A percentile compares a stretch with the other conserved stretches of the same genome.
Conservation (phyloP, 2,329 filamentous ascomycete genomes). For the Phialophora tarda region DNA sequence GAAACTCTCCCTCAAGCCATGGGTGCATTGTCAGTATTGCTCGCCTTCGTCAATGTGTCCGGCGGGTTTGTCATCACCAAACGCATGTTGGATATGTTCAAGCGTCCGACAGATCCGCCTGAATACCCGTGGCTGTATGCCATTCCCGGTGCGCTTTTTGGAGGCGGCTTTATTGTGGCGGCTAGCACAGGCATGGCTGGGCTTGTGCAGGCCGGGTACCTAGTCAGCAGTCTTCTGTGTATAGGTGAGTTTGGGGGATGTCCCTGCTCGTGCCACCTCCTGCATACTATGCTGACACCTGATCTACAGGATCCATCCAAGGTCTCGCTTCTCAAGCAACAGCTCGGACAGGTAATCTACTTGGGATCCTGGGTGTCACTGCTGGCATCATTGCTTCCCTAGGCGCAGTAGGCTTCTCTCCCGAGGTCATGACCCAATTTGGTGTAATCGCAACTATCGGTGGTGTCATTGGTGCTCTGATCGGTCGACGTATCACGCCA, state of each 20-base stretch:
- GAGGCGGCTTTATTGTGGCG: slow-evolving; percentile 79
- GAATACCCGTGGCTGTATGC: slow-evolving; percentile 90
- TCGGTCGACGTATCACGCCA: slow-evolving; percentile 84
- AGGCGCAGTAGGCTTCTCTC: slow-evolving; percentile 77
- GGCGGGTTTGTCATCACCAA: slow-evolving; percentile 92
- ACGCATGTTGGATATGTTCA: slow-evolving; percentile 92
- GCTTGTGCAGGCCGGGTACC: slow-evolving; percentile 83
- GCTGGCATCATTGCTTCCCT: slow-evolving; percentile 84
- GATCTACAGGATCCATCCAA: slow-evolving; percentile 65
- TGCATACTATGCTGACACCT: neutral
- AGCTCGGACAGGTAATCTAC: slow-evolving; percentile 80
- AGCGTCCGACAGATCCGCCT: slow-evolving; percentile 79
- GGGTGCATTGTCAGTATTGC: slow-evolving; percentile 77
- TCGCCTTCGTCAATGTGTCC: slow-evolving; percentile 87
- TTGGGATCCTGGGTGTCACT: slow-evolving; percentile 83
- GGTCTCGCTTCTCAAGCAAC: slow-evolving; percentile 81
- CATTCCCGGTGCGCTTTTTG: slow-evolving; percentile 76
- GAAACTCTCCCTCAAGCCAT: slow-evolving; percentile 79
- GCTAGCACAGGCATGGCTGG: slow-evolving; percentile 81
- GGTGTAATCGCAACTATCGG: slow-evolving; percentile 75
- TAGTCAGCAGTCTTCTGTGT: slow-evolving; percentile 82
- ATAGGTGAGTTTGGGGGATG: slow-evolving; percentile 54
- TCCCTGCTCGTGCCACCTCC: neutral
- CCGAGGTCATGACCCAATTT: slow-evolving; percentile 80
- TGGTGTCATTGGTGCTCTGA: slow-evolving; percentile 66